These are phyloP conservation scores for Microcos paniculata DNA, from an alignment of 345 rosid species.

Conservation along the genomic window DNA sequence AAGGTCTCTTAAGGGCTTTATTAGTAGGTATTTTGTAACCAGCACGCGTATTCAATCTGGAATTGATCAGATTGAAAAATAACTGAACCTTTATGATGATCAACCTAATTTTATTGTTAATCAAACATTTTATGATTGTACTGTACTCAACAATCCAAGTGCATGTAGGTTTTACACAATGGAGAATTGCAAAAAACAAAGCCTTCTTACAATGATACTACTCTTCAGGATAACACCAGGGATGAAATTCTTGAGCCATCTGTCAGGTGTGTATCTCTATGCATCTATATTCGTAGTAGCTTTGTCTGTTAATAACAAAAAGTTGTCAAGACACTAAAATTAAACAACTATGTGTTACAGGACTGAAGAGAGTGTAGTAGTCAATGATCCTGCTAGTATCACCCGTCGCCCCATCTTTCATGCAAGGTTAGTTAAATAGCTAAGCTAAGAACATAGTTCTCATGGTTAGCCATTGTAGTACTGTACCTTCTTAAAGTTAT, in stretches of 20 bases:
- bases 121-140: background rate
- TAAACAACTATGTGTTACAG: conserved; percentile 32
- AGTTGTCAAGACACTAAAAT: background rate
- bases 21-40: background rate
- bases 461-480: background rate
- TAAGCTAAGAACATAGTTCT: background rate
- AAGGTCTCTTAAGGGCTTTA: background rate
- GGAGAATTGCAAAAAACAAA: conserved; percentile 34
- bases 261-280: conserved; percentile 18
- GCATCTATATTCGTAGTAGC: background rate
- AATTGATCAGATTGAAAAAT: background rate
- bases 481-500: background rate
- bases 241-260: conserved; percentile 27
- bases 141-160: conserved; percentile 7
- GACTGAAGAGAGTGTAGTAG: conserved; percentile 35
- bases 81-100: background rate
- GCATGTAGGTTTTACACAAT: conserved; percentile 48
- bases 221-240: conserved; percentile 6
- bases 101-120: background rate
- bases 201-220: conserved; percentile 31
- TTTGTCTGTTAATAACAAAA: conserved; percentile 7
- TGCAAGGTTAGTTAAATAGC: conserved; percentile 62
- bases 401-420: conserved; percentile 82
- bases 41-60: background rate
- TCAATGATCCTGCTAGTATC: conserved; percentile 35